These are phyloP conservation scores for Shiraia sp. DNA, from an alignment of 2,329 filamentous ascomycete genomes.

Conservation along the genomic window DNA sequence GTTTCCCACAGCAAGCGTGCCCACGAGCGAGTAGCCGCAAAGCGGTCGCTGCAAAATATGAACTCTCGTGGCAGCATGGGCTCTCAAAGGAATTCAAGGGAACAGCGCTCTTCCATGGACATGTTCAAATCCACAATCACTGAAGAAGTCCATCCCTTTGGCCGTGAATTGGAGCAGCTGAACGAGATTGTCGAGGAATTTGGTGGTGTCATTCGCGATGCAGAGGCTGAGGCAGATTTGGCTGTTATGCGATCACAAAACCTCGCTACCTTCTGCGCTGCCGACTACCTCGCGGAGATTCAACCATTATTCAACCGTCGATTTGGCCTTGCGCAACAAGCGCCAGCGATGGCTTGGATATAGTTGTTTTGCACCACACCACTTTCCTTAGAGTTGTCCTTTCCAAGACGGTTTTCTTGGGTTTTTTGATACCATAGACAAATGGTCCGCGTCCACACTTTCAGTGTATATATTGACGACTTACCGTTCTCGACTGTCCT, in stretches of 20 bases:
- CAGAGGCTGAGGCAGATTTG: conserved; percentile 74
- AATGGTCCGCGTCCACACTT: conserved; percentile 17
- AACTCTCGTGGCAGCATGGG: conserved; percentile 51
- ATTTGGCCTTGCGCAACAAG: conserved; percentile 23
- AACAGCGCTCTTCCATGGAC: conserved; percentile 54
- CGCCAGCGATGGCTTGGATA: conserved; percentile 42
- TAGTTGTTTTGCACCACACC: conserved; percentile 9
- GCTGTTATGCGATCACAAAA: conserved; percentile 70
- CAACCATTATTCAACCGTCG: conserved; percentile 57
- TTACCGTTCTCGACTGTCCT: conserved; percentile 15
- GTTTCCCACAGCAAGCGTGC: conserved; percentile 88
- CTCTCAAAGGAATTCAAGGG: conserved; percentile 59
- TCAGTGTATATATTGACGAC: conserved; percentile 20
- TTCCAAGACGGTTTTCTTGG: conserved; percentile 4
- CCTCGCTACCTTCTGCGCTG: conserved; percentile 72
- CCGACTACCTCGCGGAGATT: conserved; percentile 85
- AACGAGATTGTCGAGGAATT: conserved; percentile 93
- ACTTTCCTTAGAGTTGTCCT: conserved; percentile 1
- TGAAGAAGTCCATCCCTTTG: conserved; percentile 72
- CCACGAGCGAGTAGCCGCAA: conserved; percentile 73
- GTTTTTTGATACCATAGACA: conserved; percentile 14
- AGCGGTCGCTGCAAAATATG: conserved; percentile 60
- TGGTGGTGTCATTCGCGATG: conserved; percentile 60
- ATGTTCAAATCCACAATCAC: conserved; percentile 45
- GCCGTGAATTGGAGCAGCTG: conserved; percentile 86